These are phyloP conservation scores for Cladosporium sp. DNA, from an alignment of 2,329 filamentous ascomycete genomes.

Conservation along the genomic window DNA sequence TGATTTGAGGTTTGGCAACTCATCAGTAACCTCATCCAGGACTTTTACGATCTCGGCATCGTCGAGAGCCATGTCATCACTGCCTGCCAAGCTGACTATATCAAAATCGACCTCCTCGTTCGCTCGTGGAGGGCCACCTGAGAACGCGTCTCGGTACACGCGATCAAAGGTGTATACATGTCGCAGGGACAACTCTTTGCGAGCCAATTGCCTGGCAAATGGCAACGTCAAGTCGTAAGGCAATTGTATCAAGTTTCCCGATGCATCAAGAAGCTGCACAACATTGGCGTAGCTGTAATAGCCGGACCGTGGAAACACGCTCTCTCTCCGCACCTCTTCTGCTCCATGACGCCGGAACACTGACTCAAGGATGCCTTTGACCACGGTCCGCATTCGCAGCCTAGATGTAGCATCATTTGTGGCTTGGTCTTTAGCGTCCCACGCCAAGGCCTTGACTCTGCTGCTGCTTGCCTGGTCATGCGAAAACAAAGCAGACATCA, in stretches of 20 bases:
- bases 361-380: conserved; percentile 68
- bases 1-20: conserved; percentile 67
- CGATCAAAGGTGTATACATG: conserved; percentile 83
- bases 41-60: conserved; percentile 95
- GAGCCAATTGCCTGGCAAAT: conserved; percentile 78
- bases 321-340: conserved; percentile 69
- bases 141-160: conserved; percentile 75
- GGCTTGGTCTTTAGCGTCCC: conserved; percentile 39
- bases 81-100: conserved; percentile 73
- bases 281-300: conserved; percentile 68
- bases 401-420: conserved; percentile 20
- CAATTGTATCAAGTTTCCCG: conserved; percentile 86
- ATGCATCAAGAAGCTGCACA: conserved; percentile 75
- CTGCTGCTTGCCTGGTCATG: conserved; percentile 52
- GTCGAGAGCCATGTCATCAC: conserved; percentile 77
- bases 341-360: conserved; percentile 90
- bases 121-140: conserved; percentile 75
- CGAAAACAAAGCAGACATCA: conserved; percentile 76
- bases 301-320: conserved; percentile 75
- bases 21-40: conserved; percentile 79
- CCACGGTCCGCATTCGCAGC: conserved; percentile 39
- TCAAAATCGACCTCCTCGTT: conserved; percentile 95
- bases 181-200: conserved; percentile 39
- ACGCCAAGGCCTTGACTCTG: conserved; percentile 66
- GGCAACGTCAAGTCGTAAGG: conserved; percentile 90